phyloP scores from a whole-genome alignment of 176 grass and related monocot species.

The Avena insularis region DNA sequence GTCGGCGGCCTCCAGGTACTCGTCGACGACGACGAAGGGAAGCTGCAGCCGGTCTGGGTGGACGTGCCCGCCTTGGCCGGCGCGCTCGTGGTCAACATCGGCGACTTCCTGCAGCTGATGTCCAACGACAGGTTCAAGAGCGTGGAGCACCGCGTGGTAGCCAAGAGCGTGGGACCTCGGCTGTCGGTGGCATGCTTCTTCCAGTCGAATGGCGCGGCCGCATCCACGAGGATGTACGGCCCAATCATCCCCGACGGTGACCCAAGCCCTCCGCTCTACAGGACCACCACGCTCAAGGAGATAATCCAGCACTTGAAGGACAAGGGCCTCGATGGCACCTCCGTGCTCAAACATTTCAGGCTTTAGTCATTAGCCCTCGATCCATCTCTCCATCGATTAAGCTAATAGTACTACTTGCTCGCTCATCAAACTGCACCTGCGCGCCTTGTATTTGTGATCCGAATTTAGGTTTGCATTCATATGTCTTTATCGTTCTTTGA shows the following conservation, averaged over 20 bases:
- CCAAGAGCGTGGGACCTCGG: background rate
- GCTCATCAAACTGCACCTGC: no score
- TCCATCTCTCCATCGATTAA: no score
- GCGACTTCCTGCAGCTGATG: background rate
- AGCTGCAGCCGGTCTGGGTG: background rate
- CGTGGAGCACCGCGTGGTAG: background rate
- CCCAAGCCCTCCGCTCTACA: background rate
- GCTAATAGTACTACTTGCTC: no score
- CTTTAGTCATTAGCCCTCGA: no score
- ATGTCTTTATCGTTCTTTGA: no score
- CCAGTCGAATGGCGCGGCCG: background rate
- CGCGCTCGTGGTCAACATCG: background rate
- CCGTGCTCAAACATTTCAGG: no score
- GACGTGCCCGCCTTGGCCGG: background rate
- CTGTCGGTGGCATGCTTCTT: background rate
- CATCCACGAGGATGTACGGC: background rate
- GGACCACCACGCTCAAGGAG: background rate
- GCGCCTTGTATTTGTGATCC: no score
- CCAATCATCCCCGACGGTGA: no score
- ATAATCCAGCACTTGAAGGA: background rate
- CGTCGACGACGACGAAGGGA: background rate
- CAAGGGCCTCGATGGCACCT: no score
- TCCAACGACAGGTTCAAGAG: background rate
- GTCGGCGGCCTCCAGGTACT: constrained; percentile 44
- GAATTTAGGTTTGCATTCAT: no score